These are phyloP conservation scores for Phlegmacium glaucopus DNA, from an alignment of 768 basidiomycete genomes.

Conservation along the genomic window DNA sequence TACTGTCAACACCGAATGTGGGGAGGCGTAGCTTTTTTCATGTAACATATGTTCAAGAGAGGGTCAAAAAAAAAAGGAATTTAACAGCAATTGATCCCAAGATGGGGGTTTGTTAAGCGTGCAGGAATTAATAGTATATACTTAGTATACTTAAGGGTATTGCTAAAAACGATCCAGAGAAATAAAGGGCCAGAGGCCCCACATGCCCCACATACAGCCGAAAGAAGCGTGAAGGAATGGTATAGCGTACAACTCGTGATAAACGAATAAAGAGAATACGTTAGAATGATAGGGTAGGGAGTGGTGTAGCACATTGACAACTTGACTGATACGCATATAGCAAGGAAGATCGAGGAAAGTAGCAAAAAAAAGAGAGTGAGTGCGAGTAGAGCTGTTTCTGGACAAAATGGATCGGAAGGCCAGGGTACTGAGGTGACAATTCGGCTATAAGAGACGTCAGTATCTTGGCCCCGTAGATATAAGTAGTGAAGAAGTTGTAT, in stretches of 20 bases:
- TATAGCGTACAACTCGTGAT: neutral
- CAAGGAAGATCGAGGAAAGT: neutral
- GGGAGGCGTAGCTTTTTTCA: neutral
- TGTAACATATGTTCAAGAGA: too few relatives aligned
- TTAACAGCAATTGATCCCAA: too few relatives aligned
- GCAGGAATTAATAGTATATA: too few relatives aligned
- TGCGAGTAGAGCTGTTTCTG: constrained; percentile 1
- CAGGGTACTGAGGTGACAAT: too few relatives aligned
- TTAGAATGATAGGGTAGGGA: neutral
- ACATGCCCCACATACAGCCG: too few relatives aligned
- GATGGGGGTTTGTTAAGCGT: too few relatives aligned
- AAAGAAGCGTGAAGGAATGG: neutral
- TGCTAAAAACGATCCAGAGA: neutral
- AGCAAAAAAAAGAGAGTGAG: neutral
- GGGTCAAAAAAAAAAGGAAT: too few relatives aligned
- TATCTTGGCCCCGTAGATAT: too few relatives aligned
- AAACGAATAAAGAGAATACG: neutral
- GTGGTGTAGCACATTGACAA: constrained; percentile 1
- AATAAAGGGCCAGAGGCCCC: neutral
- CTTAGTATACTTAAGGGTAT: neutral
- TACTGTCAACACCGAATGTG: neutral
- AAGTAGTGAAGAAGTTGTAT: too few relatives aligned
- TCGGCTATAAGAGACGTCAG: too few relatives aligned
- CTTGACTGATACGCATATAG: constrained; percentile 1
- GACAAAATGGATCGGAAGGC: too few relatives aligned